Percentiles rank a stretch among this genome's conserved stretches.
These are phyloP conservation scores for Hexamita inflata DNA, from an alignment of 208 protist species.

Conservation along the genomic window DNA sequence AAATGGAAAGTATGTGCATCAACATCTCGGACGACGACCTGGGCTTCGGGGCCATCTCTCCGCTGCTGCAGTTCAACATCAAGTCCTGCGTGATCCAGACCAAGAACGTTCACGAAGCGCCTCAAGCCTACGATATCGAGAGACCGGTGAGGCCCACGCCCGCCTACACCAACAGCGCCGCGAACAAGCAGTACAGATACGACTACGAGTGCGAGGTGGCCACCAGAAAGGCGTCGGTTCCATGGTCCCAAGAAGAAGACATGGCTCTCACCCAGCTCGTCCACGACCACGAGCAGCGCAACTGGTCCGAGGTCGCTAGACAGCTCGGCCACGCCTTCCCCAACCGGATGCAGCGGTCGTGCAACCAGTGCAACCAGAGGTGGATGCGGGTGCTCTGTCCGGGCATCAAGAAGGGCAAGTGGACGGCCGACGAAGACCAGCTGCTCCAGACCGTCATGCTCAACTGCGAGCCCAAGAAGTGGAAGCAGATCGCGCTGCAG, in stretches of 20 bases:
- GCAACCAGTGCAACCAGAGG: neutral
- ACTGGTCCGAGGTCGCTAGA: neutral
- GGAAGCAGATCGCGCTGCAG: neutral
- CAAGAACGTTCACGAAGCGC: no score
- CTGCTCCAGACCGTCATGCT: neutral
- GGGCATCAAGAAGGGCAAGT: neutral
- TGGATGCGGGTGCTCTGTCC: constrained; percentile 4
- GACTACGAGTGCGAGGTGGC: no score
- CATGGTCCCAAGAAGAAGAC: constrained; percentile 13
- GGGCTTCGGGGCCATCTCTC: no score
- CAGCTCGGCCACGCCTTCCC: neutral
- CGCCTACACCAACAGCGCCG: no score
- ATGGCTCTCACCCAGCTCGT: neutral
- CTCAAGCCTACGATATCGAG: no score
- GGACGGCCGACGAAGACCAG: constrained; percentile 2
- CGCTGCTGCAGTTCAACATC: no score
- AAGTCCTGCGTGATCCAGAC: no score
- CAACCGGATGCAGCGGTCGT: neutral
- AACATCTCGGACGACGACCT: no score
- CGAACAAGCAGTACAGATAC: no score
- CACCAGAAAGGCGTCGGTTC: neutral
- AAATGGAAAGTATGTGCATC: no score
- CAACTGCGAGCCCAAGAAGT: neutral
- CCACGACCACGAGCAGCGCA: neutral
- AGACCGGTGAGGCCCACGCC: no score